A percentile compares a stretch with the other conserved stretches of the same genome.
Conservation (phyloP, 257 asterid genomes). For the Primulina eburnea region DNA sequence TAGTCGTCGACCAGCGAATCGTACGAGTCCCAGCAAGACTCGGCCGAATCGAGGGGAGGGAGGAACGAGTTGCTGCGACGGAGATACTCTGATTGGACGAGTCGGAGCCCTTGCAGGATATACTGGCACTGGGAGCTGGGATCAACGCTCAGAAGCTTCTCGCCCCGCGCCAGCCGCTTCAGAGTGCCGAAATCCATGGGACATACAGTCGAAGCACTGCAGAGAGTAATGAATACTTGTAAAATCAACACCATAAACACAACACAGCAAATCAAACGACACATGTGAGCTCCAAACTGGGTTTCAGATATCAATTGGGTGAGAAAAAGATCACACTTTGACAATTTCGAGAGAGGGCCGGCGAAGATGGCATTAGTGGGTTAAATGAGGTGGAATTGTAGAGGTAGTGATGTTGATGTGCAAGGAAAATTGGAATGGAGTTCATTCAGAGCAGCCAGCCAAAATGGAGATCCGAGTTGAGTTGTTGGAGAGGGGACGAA, state of each 20-base stretch:
- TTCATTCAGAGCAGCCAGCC: slow-evolving; percentile 21
- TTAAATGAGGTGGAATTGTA: neutral
- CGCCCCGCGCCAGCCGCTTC: slow-evolving; percentile 28
- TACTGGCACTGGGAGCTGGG: slow-evolving; percentile 48
- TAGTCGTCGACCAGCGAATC: slow-evolving; percentile 42
- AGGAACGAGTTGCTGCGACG: slow-evolving; percentile 48
- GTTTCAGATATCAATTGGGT: neutral
- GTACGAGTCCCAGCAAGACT: slow-evolving; percentile 61
- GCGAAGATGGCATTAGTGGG: neutral
- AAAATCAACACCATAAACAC: slow-evolving; percentile 20
- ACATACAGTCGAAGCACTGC: slow-evolving; percentile 38
- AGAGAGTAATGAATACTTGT: slow-evolving; percentile 14
- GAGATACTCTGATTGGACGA: slow-evolving; percentile 65
- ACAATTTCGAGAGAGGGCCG: neutral
- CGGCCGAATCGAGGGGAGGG: slow-evolving; percentile 54
- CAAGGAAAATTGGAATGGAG: slow-evolving; percentile 5
- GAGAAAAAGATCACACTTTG: neutral
- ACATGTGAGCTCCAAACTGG: slow-evolving; percentile 24
- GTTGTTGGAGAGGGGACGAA: neutral
- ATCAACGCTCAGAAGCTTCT: slow-evolving; percentile 31
- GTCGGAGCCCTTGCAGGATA: slow-evolving; percentile 67
- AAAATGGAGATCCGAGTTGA: neutral
- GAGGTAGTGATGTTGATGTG: neutral
- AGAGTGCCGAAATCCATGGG: slow-evolving; percentile 56
- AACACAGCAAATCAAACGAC: slow-evolving; percentile 22